These are phyloP conservation scores for Chalciporus pseudorubinellus DNA, from an alignment of 768 basidiomycete species.

Conservation along the genomic window DNA sequence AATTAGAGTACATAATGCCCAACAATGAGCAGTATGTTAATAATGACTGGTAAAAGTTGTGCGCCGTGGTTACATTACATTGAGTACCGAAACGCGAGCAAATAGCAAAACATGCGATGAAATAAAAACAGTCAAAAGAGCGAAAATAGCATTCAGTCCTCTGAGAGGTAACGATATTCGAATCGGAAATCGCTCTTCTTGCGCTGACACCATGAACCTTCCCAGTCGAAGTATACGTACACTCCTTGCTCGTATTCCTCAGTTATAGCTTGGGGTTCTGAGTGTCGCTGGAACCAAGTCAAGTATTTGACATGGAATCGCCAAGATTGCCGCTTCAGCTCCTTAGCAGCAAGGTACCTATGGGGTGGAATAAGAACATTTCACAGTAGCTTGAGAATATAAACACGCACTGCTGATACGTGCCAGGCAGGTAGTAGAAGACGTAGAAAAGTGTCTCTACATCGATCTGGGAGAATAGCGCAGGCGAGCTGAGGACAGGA, in stretches of 20 bases:
- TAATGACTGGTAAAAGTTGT: constrained; percentile 12
- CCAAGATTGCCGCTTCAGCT: constrained; percentile 97
- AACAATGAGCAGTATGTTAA: constrained; percentile 15
- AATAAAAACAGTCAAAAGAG: constrained; percentile 2
- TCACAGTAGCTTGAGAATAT: neutral
- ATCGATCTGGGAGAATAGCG: constrained; percentile 87
- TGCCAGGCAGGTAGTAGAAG: constrained; percentile 96
- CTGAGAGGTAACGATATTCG: constrained; percentile 92
- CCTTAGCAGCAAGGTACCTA: constrained; percentile 93
- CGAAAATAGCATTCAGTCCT: constrained; percentile 45
- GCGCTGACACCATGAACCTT: constrained; percentile 97
- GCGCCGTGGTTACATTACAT: constrained; percentile 28
- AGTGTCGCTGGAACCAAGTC: constrained; percentile 99
- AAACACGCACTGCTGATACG: constrained; percentile 82
- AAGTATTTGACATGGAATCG: constrained; percentile 99
- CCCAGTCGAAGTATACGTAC: constrained; percentile 99
- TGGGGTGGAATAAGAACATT: constrained; percentile 1
- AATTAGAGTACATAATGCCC: constrained; percentile 11
- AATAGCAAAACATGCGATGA: neutral
- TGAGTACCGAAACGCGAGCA: constrained; percentile 15
- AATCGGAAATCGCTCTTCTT: constrained; percentile 98
- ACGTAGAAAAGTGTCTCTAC: constrained; percentile 98
- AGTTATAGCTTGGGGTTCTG: constrained; percentile 96
- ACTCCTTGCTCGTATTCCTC: constrained; percentile 99
- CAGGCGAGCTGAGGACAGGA: constrained; percentile 75